Percentiles rank a stretch among this genome's conserved stretches.
phyloP scores from a whole-genome alignment of 169 alveolate genomes.

The Eimeria nieschulzi region DNA sequence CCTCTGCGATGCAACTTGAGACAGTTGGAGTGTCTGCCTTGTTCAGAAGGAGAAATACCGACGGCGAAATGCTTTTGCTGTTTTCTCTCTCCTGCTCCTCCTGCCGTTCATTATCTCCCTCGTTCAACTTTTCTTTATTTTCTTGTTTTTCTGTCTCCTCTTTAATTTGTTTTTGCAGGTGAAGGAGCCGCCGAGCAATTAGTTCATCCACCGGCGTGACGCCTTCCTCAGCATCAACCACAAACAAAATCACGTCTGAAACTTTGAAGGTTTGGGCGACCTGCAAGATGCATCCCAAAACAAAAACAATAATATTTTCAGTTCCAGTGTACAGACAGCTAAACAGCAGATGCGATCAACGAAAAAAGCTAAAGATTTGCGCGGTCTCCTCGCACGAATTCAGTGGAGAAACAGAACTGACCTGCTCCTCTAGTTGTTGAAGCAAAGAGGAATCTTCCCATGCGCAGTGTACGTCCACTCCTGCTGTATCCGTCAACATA shows the following conservation, averaged over 20 bases:
- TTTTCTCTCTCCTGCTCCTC: too few species aligned
- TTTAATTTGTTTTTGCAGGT: too few species aligned
- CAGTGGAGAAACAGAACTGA: not conserved
- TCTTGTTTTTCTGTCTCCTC: not conserved
- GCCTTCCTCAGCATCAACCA: constrained; percentile 86
- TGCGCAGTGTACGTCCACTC: constrained; percentile 69
- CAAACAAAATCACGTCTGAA: constrained; percentile 82
- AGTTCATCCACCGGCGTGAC: constrained; percentile 82
- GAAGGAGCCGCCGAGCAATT: constrained; percentile 28
- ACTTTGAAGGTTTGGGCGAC: constrained; percentile 78
- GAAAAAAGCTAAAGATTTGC: not conserved
- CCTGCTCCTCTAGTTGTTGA: constrained; percentile 35
- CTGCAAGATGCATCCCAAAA: constrained; percentile 25
- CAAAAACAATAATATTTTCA: not conserved
- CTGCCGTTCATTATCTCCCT: not conserved
- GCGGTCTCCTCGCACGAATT: not conserved
- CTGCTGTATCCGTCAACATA: constrained; percentile 83
- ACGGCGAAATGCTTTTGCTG: not conserved
- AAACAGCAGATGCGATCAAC: not conserved
- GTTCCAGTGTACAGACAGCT: not conserved
- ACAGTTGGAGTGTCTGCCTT: constrained; percentile 75
- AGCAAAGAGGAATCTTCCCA: not conserved
- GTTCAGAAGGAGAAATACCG: constrained; percentile 72
- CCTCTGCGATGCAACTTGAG: constrained; percentile 68
- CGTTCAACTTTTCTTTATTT: not conserved